Evolutionary conservation across 148 eudicot genomes (phyloP), one percentile per base, ranked within the genome.

Genomic region (Cornus controversa): DNA sequence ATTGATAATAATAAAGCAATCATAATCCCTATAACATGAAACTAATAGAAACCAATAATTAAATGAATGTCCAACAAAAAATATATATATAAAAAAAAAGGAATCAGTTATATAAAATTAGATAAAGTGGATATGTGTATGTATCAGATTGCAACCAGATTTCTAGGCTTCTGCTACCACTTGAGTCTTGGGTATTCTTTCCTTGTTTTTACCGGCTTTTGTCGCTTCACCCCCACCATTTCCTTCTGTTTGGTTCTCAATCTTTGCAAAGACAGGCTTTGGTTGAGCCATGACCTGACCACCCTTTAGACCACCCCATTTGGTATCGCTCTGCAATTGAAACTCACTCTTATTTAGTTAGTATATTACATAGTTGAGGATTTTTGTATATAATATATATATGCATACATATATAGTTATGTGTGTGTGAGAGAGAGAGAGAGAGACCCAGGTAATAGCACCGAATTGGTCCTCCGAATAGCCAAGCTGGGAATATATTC

Each of bases 401-500:
- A n/a, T n/a, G n/a, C n/a, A n/a, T n/a, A n/a, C n/a, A n/a, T n/a
- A n/a, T n/a, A n/a, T n/a, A n/a, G n/a, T n/a, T n/a, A n/a, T n/a
- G n/a, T n/a, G n/a, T n/a, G n/a, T n/a, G 79, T 67, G 77, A 82
- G 77, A 83, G 75, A 77, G 83, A 80, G 74, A 83, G 86, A 83
- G 77, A 75, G 42, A 57, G 15, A 96, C 97, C 99, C 99, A 96
- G 80, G 91, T 87, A 54, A 85, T 70, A 62, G 92, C 82, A 64
- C 69, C 83, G 88, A 85, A 96, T 34, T 93, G 91, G 34, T 90
- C 90, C 70, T 92, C 86, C 26, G 99, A 82, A 90, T 78, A 92
- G 77, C 99, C 99, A 64, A 96, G 99, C 87, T 96, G 98, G 10
- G 88, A 71, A 79, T 93, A 96, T 82, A 96, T 90, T 89, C 92